These are phyloP conservation scores for Sporothrix variecibatus DNA, from an alignment of 2,329 filamentous ascomycete species.

Conservation along the genomic window DNA sequence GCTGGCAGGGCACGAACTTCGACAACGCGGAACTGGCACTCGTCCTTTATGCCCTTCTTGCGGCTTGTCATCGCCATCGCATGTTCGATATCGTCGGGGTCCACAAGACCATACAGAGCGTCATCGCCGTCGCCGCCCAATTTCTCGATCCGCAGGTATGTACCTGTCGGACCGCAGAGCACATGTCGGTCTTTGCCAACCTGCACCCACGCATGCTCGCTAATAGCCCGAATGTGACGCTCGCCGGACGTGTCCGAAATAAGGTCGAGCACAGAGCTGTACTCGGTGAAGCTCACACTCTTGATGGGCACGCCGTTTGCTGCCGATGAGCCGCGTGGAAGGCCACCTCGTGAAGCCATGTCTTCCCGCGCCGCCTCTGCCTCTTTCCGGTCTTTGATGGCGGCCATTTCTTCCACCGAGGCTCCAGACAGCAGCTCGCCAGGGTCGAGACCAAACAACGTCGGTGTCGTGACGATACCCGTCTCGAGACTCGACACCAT, in stretches of 20 bases:
- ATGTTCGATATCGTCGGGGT: constrained; percentile 34
- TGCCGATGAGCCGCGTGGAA: not conserved
- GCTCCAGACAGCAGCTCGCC: constrained; percentile 71
- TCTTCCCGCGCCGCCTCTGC: constrained; percentile 42
- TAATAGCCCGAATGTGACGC: constrained; percentile 73
- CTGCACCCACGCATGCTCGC: constrained; percentile 79
- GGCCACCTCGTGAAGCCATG: not conserved
- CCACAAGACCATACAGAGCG: not conserved
- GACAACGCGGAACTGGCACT: constrained; percentile 45
- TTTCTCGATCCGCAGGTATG: constrained; percentile 58
- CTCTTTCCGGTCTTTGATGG: constrained; percentile 53
- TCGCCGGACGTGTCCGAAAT: constrained; percentile 81
- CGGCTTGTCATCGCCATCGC: constrained; percentile 35
- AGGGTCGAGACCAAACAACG: constrained; percentile 89
- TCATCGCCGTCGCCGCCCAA: constrained; percentile 38
- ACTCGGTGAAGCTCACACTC: constrained; percentile 80
- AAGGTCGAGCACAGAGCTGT: constrained; percentile 87
- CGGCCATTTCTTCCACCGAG: constrained; percentile 62
- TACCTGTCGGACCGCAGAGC: constrained; percentile 65
- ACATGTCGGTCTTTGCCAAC: constrained; percentile 71
- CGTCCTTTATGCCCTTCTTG: not conserved
- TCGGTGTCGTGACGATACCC: constrained; percentile 87
- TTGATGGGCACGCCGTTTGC: constrained; percentile 30
- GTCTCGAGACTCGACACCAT: constrained; percentile 85
- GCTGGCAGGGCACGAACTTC: constrained; percentile 52